Conservation (phyloP, 345 rosid species). For the Rubroshorea leprosula region DNA sequence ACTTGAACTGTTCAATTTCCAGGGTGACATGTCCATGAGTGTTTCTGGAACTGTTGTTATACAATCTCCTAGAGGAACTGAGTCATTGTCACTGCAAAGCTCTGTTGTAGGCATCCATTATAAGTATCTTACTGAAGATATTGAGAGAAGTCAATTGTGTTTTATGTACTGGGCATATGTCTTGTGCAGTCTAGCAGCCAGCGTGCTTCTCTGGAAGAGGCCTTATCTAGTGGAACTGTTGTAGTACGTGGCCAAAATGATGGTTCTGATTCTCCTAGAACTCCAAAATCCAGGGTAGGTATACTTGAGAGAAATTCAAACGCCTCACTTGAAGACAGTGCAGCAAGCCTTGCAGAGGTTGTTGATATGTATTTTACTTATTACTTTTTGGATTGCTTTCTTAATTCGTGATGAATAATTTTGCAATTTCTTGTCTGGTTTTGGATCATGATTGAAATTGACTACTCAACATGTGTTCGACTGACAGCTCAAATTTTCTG, state of each 20-base stretch:
- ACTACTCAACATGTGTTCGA: not conserved
- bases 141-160: constrained; percentile 2
- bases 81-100: constrained; percentile 44
- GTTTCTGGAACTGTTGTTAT: constrained; percentile 96
- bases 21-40: constrained; percentile 66
- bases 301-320: too few species aligned
- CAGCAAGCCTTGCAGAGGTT: constrained; percentile 94
- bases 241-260: constrained; percentile 80
- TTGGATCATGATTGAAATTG: not conserved
- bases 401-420: not conserved
- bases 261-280: constrained; percentile 73
- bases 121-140: not conserved
- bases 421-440: constrained; percentile 2
- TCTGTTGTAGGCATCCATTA: constrained; percentile 41
- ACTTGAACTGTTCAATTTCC: constrained; percentile 29
- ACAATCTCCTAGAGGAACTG: constrained; percentile 67
- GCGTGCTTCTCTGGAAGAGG: too few species aligned
- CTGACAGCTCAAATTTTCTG: not conserved
- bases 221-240: constrained; percentile 89
- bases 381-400: too few species aligned
- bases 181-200: too few species aligned
- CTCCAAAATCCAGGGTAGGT: constrained; percentile 88
- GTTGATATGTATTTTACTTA: too few species aligned
- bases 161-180: constrained; percentile 25
- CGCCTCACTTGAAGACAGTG: constrained; percentile 83